These are phyloP conservation scores for Begonia loranthoides DNA, from an alignment of 306 rosid species.

Conservation along the genomic window DNA sequence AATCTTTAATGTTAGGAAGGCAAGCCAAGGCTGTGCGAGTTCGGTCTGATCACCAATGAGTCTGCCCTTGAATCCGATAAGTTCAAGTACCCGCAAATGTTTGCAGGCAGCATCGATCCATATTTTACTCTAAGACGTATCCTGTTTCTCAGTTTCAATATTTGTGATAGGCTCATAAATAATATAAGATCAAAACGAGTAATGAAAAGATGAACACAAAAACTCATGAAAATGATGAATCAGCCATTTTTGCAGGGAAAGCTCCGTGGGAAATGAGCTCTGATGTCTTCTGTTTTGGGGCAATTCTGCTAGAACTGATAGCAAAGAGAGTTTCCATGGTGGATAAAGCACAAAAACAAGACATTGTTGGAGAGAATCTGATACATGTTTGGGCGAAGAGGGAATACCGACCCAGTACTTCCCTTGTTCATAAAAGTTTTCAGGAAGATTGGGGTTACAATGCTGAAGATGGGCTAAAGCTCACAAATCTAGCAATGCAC, in stretches of 20 bases:
- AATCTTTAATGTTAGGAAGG: slow-evolving; percentile 20
- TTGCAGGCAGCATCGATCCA: slow-evolving; percentile 27
- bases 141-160: not conserved
- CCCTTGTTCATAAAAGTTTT: slow-evolving; percentile 34
- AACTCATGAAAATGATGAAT: not conserved
- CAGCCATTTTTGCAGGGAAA: slow-evolving; percentile 14
- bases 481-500: slow-evolving; percentile 36
- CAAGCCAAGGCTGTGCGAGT: slow-evolving; percentile 35
- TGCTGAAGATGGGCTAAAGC: slow-evolving; percentile 28
- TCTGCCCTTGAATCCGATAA: slow-evolving; percentile 10
- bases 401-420: slow-evolving; percentile 33
- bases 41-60: slow-evolving; percentile 14
- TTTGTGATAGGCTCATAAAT: slow-evolving; percentile 1
- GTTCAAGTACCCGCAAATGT: slow-evolving; percentile 16
- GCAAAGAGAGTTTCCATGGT: slow-evolving; percentile 24
- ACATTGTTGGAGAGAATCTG: slow-evolving; percentile 11
- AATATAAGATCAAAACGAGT: not conserved
- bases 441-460: slow-evolving; percentile 41
- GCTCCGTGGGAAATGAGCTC: slow-evolving; percentile 26
- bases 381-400: slow-evolving; percentile 51
- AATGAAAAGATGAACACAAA: too few relatives aligned
- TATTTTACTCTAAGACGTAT: slow-evolving; percentile 30
- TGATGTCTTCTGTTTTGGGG: slow-evolving; percentile 43
- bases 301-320: slow-evolving; percentile 35
- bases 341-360: slow-evolving; percentile 10